phyloP scores from a whole-genome alignment of 208 protist genomes.

The Trypanosoma cruzi region DNA sequence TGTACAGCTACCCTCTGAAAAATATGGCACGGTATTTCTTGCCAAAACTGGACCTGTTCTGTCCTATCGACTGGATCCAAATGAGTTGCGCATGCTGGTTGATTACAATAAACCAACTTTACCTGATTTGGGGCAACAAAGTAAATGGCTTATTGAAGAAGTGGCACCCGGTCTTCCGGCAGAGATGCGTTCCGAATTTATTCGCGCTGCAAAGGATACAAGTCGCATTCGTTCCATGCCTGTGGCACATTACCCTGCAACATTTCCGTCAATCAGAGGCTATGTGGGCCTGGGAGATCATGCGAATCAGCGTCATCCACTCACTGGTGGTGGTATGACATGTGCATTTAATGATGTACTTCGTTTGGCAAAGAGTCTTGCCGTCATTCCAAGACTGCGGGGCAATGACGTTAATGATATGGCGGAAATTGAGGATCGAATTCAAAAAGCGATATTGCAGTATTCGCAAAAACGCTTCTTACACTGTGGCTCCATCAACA shows the following conservation, averaged over 20 bases:
- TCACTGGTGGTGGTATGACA: constrained; percentile 94
- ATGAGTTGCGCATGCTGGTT: constrained; percentile 82
- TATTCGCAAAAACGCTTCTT: constrained; percentile 59
- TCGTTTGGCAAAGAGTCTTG: constrained; percentile 66
- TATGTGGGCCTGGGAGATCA: constrained; percentile 94
- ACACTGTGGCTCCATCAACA: constrained; percentile 91
- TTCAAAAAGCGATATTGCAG: constrained; percentile 58
- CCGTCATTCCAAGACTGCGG: constrained; percentile 45
- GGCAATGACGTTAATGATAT: constrained; percentile 42
- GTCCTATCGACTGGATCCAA: constrained; percentile 84
- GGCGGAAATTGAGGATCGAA: constrained; percentile 54
- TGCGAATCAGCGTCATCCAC: constrained; percentile 94
- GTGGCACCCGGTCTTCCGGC: constrained; percentile 82
- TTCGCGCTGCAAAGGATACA: constrained; percentile 48
- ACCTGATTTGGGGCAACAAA: constrained; percentile 73
- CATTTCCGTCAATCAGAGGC: constrained; percentile 76
- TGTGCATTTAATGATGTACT: constrained; percentile 90
- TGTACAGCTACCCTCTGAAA: constrained; percentile 72
- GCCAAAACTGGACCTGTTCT: constrained; percentile 91
- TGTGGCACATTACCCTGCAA: constrained; percentile 73
- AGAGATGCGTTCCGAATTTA: constrained; percentile 78
- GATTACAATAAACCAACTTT: constrained; percentile 86
- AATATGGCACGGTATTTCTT: constrained; percentile 92
- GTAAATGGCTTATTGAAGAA: constrained; percentile 79
- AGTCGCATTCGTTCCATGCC: constrained; percentile 82